Conservation (phyloP, 2,329 filamentous ascomycete genomes). For the Apiospora malaysiana region DNA sequence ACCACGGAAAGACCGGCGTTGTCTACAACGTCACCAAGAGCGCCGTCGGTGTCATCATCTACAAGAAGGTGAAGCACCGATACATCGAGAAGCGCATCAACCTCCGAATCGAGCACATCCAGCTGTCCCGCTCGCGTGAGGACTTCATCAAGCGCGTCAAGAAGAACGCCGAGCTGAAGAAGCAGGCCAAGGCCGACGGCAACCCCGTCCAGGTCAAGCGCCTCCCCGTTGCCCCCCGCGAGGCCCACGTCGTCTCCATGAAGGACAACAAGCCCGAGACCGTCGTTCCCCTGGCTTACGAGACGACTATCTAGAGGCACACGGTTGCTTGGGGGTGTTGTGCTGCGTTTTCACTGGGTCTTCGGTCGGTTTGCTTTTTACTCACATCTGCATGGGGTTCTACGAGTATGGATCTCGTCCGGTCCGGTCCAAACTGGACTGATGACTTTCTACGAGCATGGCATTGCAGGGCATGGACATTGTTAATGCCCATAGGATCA, state of each 20-base stretch:
- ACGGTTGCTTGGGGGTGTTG: conserved; percentile 37
- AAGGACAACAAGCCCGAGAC: conserved; percentile 90
- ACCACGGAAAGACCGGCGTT: conserved; percentile 98
- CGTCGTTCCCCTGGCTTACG: conserved; percentile 90
- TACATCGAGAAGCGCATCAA: conserved; percentile 99
- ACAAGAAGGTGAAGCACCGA: conserved; percentile 99
- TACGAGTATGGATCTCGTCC: conserved; percentile 24
- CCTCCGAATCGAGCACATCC: conserved; percentile 97
- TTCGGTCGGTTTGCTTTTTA: conserved; percentile 39
- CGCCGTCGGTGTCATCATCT: conserved; percentile 97
- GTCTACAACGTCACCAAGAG: conserved; percentile 99
- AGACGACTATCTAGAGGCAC: conserved; percentile 85
- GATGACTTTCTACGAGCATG: conserved; percentile 21
- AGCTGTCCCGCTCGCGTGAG: conserved; percentile 91
- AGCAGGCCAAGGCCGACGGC: conserved; percentile 90
- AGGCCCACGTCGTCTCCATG: conserved; percentile 78
- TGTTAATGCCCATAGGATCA: conserved; percentile 21
- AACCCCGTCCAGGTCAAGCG: conserved; percentile 92
- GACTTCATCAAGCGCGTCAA: conserved; percentile 97
- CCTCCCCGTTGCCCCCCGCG: conserved; percentile 79
- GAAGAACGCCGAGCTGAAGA: conserved; percentile 91
- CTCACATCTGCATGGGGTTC: conserved; percentile 37
- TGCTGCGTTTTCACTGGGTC: conserved; percentile 35
- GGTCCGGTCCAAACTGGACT: conserved; percentile 18
- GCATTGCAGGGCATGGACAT: conserved; percentile 20